phyloP scores from a whole-genome alignment of 1,139 yeast genomes.

The Candida pseudoviswanathii region DNA sequence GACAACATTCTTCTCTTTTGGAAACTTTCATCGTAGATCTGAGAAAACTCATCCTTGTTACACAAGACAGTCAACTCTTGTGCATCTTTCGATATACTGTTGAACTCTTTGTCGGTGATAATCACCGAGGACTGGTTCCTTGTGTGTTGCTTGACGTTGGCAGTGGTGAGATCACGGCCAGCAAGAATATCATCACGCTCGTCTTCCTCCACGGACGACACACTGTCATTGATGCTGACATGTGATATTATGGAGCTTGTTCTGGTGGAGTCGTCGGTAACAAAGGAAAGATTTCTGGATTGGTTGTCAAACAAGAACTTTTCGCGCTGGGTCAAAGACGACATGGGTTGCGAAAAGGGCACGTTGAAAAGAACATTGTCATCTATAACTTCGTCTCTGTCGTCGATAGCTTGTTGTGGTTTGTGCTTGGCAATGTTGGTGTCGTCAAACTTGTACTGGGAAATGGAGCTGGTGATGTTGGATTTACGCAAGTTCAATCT shows the following conservation, averaged over 20 bases:
- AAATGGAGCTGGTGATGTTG: conserved; percentile 26
- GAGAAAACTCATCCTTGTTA: conserved; percentile 34
- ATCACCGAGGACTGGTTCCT: not conserved
- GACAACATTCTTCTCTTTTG: conserved; percentile 35
- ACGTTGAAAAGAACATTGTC: conserved; percentile 59
- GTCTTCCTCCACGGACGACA: conserved; percentile 20
- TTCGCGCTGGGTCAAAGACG: conserved; percentile 30
- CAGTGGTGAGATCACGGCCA: not conserved
- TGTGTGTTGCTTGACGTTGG: not conserved
- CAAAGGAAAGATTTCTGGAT: conserved; percentile 23
- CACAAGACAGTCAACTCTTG: conserved; percentile 47
- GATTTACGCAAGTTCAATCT: conserved; percentile 36
- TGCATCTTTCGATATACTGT: conserved; percentile 48
- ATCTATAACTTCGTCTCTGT: conserved; percentile 41
- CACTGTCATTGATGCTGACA: conserved; percentile 23
- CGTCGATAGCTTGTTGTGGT: conserved; percentile 30
- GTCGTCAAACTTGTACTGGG: conserved; percentile 22
- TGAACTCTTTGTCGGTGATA: conserved; percentile 15
- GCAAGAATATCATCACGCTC: conserved; percentile 9
- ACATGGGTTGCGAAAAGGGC: conserved; percentile 58
- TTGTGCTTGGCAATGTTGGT: conserved; percentile 7
- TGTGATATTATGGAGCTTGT: conserved; percentile 45
- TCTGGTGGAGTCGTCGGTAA: conserved; percentile 41
- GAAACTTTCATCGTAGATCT: conserved; percentile 40
- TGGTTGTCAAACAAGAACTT: conserved; percentile 24